Evolutionary conservation across 495 filamentous ascomycete genomes (phyloP), one percentile per base, ranked within the genome.

Genomic region (Neurospora tetraspora): DNA sequence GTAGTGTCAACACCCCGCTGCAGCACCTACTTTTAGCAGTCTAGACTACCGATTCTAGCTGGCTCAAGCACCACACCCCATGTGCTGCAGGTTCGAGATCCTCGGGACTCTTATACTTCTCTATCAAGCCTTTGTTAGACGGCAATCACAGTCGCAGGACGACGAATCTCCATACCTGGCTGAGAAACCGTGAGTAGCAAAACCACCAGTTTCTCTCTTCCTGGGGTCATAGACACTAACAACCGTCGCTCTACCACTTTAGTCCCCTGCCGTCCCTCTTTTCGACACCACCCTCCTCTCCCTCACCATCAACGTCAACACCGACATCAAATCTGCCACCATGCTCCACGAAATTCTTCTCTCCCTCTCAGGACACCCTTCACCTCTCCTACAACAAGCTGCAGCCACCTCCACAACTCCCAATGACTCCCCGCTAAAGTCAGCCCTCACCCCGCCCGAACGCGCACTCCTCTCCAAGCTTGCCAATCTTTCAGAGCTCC

Each of bases 301-400:
- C 40, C 20, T 27, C 59, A 23, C 61, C 12, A 68, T 34, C 16
- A 59, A 68, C 72, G 72, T 73, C 65, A 43, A 72, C 70, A 68
- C 71, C 73, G 69, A 70, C 59, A 42, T 70, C 53, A 69, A 42
- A 16, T 53, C 69, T 40, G 36, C 71, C 42, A 39, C 76, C 81
- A 98, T 98, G 95, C 91, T 98, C 78, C 95, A 98, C 85, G 96
- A 99, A 84, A 91, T 99, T 82, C 88, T 99, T 76, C 91, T 99
- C 79, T 93, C 93, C 78, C 91, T 99, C 80, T 96, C 94, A 75
- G 95, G 95, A 70, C 93, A 97, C 82, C 91, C 93, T 36, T 98
- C 95, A 71, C 90, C 94, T 65, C 89, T 98, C 76, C 91, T 98
- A 82, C 83, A 34, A 65, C 53, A 83, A 73, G 71, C 84, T 74